Base-by-base conservation (phyloP, 2,329 filamentous ascomycete genomes). In the Fusarium circinatum region DNA sequence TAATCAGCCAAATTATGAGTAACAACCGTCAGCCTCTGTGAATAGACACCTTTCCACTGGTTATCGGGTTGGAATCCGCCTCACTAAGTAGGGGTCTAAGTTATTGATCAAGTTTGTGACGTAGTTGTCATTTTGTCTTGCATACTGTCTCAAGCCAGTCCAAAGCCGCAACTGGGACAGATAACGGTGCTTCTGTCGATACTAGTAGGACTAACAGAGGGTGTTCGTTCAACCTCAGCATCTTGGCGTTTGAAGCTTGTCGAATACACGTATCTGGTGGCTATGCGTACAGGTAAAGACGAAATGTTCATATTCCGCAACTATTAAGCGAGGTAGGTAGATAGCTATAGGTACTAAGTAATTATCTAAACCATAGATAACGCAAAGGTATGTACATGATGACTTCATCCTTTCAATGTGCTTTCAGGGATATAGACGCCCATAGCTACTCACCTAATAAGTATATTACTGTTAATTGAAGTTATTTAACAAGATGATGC, bases 211-310 rank as follows among this genome's bases (percentile, higher is more conserved):
- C 28, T 36, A 47, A 32, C 18, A n/a, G 28, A 49, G 39, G 28
- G 39, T 32, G 20, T 49, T 56, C 47, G 58, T 60, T 58, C 49
- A 48, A 45, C 20, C 56, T 55, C 26, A 51, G 65, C 36, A 44
- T 34, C 52, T 28, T 38, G 36, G 56, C 42, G 45, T 49, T 58
- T 54, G 36, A 59, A 26, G 30, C 57, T 39, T 39, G 30, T 39
- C 44, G 44, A 62, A 49, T 47, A 73, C 59, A 44, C 57, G 57
- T 41, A 34, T 62, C 22, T 36, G 41, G 36, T 60, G 39, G 42
- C 54, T 39, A 48, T 54, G 48, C 32, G 17, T 42, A 39, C 22
- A 47, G 20, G 48, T 26, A 36, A 22, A 28, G 15, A 20, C 22
- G 30, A 61, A 48, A 28, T 18, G n/a, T 38, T 38, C 20, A 28